These are phyloP conservation scores for Delphinella strobiligena DNA, from an alignment of 2,329 filamentous ascomycete genomes.

Conservation along the genomic window DNA sequence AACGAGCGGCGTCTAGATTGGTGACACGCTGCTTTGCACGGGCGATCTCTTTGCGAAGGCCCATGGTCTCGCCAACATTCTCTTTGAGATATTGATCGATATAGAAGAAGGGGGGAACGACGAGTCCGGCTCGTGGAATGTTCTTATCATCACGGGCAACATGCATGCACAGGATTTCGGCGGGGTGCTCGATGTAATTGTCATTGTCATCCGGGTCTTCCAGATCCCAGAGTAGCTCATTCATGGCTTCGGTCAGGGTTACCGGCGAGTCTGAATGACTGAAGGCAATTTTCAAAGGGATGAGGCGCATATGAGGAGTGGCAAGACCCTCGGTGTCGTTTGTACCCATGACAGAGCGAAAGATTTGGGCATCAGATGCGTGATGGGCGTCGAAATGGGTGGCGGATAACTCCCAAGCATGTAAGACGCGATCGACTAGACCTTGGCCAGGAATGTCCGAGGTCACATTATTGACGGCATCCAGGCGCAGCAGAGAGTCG, in stretches of 20 bases:
- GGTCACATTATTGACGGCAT: conserved; percentile 3
- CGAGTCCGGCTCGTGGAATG: conserved; percentile 29
- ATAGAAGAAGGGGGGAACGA: conserved; percentile 42
- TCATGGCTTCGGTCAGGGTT: conserved; percentile 13
- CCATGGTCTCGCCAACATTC: conserved; percentile 34
- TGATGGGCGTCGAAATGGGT: conserved; percentile 6
- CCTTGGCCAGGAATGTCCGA: background rate
- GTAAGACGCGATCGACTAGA: conserved; percentile 11
- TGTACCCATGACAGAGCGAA: conserved; percentile 16
- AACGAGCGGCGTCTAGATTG: conserved; percentile 23
- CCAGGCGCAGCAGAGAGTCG: conserved; percentile 36
- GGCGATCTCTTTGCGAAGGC: conserved; percentile 32
- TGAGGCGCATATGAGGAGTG: conserved; percentile 10
- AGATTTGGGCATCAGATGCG: conserved; percentile 11
- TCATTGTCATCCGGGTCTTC: conserved; percentile 13
- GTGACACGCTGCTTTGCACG: conserved; percentile 17
- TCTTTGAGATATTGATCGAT: conserved; percentile 48
- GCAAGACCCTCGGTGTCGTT: conserved; percentile 13
- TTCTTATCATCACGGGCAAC: conserved; percentile 23
- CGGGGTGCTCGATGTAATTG: conserved; percentile 31
- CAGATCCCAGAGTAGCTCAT: conserved; percentile 19
- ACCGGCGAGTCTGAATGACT: conserved; percentile 25
- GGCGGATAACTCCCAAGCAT: conserved; percentile 14
- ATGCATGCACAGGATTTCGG: conserved; percentile 44
- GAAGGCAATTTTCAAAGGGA: conserved; percentile 6